Evolutionary conservation across 768 basidiomycete genomes (phyloP).

Genomic region (Serendipita sp.): DNA sequence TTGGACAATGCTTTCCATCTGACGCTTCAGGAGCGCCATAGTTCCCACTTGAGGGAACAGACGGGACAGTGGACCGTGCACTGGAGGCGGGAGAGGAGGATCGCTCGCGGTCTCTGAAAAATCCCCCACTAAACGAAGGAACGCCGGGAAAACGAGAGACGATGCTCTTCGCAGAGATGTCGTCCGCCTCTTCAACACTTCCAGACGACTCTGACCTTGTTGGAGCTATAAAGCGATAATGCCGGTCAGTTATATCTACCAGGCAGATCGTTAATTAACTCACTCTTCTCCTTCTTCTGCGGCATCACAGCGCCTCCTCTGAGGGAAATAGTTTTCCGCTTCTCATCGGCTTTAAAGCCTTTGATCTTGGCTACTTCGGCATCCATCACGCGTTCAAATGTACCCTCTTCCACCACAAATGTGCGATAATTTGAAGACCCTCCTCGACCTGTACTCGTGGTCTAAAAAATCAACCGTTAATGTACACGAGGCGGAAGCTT

Average conservation of each 20-base stretch:
- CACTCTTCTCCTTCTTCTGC: neutral
- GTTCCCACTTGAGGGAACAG: neutral
- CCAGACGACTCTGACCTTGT: neutral
- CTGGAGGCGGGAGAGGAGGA: neutral
- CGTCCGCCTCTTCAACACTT: neutral
- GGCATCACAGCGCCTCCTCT: neutral
- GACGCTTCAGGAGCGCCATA: neutral
- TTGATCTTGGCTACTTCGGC: neutral
- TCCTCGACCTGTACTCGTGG: neutral
- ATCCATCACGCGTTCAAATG: slow-evolving; percentile 3
- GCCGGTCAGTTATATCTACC: neutral
- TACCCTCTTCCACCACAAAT: slow-evolving; percentile 5
- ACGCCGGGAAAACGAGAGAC: neutral
- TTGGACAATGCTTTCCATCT: neutral
- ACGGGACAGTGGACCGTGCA: neutral
- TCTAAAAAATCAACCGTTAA: neutral
- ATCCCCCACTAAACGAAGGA: neutral
- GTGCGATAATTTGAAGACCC: neutral
- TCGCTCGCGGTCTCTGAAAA: neutral
- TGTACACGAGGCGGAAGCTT: neutral
- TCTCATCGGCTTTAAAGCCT: neutral
- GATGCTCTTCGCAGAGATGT: neutral
- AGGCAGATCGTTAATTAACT: neutral
- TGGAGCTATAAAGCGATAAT: neutral
- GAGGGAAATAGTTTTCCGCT: neutral